phyloP scores from a whole-genome alignment of 176 grass and related monocot genomes.

The Aegilops speltoides region DNA sequence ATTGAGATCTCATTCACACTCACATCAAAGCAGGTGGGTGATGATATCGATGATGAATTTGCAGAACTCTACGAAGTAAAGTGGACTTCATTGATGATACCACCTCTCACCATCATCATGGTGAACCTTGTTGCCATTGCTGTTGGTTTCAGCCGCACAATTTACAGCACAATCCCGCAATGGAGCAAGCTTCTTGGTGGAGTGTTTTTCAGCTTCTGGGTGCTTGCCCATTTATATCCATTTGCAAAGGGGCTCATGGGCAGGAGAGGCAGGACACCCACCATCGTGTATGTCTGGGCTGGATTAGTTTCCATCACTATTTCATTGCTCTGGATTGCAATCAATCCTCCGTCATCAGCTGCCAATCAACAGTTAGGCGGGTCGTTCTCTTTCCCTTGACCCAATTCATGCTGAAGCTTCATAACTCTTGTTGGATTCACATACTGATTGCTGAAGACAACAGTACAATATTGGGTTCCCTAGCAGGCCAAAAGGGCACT shows the following conservation, averaged over 20 bases:
- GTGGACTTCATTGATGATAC: conserved; percentile 96
- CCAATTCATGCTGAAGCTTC: conserved; percentile 21
- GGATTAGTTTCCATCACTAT: conserved; percentile 89
- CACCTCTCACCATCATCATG: conserved; percentile 94
- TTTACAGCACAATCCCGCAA: conserved; percentile 92
- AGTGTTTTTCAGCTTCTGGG: conserved; percentile 98
- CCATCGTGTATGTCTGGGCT: conserved; percentile 93
- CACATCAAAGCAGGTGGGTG: conserved; percentile 71
- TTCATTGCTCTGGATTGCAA: conserved; percentile 86
- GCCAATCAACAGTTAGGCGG: conserved; percentile 76
- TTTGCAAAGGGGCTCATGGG: conserved; percentile 99
- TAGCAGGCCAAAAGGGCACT: conserved; percentile 26
- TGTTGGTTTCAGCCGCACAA: conserved; percentile 84
- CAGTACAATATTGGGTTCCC: conserved; percentile 13
- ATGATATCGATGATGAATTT: conserved; percentile 84
- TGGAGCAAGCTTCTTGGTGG: conserved; percentile 98
- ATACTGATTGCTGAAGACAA: background rate
- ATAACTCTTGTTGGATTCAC: conserved; percentile 25
- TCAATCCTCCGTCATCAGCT: conserved; percentile 70
- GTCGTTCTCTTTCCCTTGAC: conserved; percentile 88
- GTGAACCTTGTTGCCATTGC: conserved; percentile 92
- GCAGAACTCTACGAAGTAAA: conserved; percentile 84
- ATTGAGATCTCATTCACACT: conserved; percentile 98
- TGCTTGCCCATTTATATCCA: conserved; percentile 92
- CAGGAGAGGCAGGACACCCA: conserved; percentile 91